Evolutionary conservation across 1,284 basidiomycete species (phyloP), one percentile per base, ranked within the genome.

Genomic region (Ceratobasidium sp.): DNA sequence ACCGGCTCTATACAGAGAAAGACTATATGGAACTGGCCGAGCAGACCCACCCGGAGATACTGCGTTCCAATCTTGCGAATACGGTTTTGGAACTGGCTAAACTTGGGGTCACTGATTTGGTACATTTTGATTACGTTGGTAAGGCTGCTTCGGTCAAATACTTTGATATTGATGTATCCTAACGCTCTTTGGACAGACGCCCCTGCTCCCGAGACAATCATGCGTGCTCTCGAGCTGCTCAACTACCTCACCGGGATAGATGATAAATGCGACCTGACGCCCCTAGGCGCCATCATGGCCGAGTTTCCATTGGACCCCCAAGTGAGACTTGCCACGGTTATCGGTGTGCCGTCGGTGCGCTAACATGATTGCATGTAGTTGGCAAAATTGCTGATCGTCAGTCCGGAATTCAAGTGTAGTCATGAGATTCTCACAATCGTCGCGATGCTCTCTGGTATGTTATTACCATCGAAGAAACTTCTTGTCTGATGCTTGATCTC

Each of bases 261-360:
- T 82, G 96, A 99, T 81, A 98, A 99, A 86, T 98, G 98, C 3
- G 86, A 99, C 10, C 87, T 99, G 81, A 99, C 98, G 0, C 90
- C 95, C 20, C 87, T 99, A 16, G 98, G 97, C 0, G 90, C 97
- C 78, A 99, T 99, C 86, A 99, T 99, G 98, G 97, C 98, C 1
- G 97, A 99, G 81, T 98, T 99, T 86, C 97, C 97, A 20, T 88
- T 99, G 41, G 98, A 99, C 84, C 97, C 98, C 46, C 97, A 99
- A 87, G 93, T 92, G 80, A 48, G 80, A 73, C 5, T n/a, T 62
- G n/a, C n/a, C n/a, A n/a, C n/a, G 16, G n/a, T 41, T 60, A 38
- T 54, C 48, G 35, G 44, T n/a, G 27, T 57, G 23, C 0, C 46
- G 46, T 27, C 77, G 16, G 7, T 2, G 7, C 12, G 5, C 46